phyloP scores from a whole-genome alignment of 2,329 filamentous ascomycete species.

The Xylariaceae sp. region DNA sequence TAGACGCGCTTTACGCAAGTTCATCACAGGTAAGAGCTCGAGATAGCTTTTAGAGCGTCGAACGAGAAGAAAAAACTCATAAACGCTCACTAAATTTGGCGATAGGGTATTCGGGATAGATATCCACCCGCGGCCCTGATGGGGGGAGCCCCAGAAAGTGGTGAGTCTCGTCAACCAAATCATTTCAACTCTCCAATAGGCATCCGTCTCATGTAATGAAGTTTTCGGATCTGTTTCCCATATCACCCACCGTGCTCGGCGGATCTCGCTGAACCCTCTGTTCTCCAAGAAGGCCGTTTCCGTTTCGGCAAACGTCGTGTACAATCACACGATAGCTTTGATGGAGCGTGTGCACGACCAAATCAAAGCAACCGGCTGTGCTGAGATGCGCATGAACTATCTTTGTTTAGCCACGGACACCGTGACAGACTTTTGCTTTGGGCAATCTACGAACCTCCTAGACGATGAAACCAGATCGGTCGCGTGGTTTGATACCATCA shows the following conservation, averaged over 20 bases:
- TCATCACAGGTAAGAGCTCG: neutral
- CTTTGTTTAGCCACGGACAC: slow-evolving; percentile 10
- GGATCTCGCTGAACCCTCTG: slow-evolving; percentile 14
- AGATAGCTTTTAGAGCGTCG: neutral
- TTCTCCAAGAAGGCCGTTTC: slow-evolving; percentile 14
- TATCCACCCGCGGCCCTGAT: slow-evolving; percentile 14
- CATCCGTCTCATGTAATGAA: neutral
- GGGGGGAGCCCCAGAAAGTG: slow-evolving; percentile 14
- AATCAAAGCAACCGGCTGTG: slow-evolving; percentile 8
- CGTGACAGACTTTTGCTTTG: slow-evolving; percentile 15
- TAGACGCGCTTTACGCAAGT: neutral
- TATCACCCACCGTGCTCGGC: slow-evolving; percentile 13
- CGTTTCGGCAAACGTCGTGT: slow-evolving; percentile 11
- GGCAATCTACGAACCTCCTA: slow-evolving; percentile 9
- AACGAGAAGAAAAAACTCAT: too few relatives aligned
- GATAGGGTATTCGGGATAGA: slow-evolving; percentile 18
- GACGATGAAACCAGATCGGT: slow-evolving; percentile 8
- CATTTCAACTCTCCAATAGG: neutral
- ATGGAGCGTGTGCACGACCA: slow-evolving; percentile 10
- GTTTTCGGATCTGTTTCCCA: slow-evolving; percentile 17
- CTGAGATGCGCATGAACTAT: slow-evolving; percentile 11
- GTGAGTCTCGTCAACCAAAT: neutral
- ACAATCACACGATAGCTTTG: slow-evolving; percentile 14
- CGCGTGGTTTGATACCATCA: slow-evolving; percentile 9
- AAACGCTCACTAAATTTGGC: neutral